These are phyloP conservation scores for Torulaspora microellipsoides DNA, from an alignment of 805 yeast genomes.

Conservation along the genomic window DNA sequence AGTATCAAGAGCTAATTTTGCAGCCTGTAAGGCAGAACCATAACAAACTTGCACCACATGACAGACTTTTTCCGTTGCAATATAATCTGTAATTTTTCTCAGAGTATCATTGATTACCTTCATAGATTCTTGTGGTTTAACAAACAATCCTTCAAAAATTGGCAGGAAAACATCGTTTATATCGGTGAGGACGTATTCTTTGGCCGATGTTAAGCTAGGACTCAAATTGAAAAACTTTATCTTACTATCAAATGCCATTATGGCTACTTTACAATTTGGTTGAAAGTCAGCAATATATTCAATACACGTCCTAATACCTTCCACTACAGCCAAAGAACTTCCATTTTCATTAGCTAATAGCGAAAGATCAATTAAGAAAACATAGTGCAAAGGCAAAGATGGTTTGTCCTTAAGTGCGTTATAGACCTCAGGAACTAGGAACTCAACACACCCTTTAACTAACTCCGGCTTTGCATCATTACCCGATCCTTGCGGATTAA, in stretches of 20 bases:
- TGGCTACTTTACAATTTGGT: slow-evolving; percentile 52
- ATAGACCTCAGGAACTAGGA: slow-evolving; percentile 70
- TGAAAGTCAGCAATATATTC: slow-evolving; percentile 31
- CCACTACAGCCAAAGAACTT: slow-evolving; percentile 49
- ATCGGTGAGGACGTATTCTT: slow-evolving; percentile 61
- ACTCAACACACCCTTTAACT: slow-evolving; percentile 78
- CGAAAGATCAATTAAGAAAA: slow-evolving; percentile 70
- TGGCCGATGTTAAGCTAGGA: slow-evolving; percentile 51
- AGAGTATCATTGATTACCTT: slow-evolving; percentile 63
- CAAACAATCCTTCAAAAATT: slow-evolving; percentile 69
- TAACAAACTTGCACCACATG: slow-evolving; percentile 55
- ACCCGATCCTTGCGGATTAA: slow-evolving; percentile 60
- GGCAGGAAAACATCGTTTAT: slow-evolving; percentile 65
- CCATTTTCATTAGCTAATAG: slow-evolving; percentile 58
- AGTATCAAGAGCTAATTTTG: slow-evolving; percentile 52
- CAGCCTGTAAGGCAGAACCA: slow-evolving; percentile 74
- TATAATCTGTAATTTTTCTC: slow-evolving; percentile 40
- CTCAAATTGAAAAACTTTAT: slow-evolving; percentile 70
- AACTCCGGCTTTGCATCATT: slow-evolving; percentile 61
- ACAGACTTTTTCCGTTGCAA: slow-evolving; percentile 28
- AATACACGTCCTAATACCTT: slow-evolving; percentile 60
- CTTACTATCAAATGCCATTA: slow-evolving; percentile 69
- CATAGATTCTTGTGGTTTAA: slow-evolving; percentile 65
- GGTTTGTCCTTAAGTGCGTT: slow-evolving; percentile 43
- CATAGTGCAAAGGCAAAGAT: slow-evolving; percentile 55